Base-by-base conservation (phyloP, 306 rosid species). In the Glycine soja region DNA sequence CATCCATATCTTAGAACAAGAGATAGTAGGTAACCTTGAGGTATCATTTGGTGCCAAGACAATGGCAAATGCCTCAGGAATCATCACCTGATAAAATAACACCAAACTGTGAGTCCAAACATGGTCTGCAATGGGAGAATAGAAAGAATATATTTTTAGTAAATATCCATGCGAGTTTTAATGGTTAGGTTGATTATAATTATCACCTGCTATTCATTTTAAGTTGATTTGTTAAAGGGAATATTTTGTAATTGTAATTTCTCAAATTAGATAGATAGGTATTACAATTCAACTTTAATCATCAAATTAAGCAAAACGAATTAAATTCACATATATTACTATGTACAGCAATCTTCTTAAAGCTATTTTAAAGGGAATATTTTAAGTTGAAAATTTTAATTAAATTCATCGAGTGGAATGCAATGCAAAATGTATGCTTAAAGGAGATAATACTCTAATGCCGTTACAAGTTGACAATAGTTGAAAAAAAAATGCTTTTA, bases 51-150 rank as follows among this genome's bases (percentile, higher is more conserved):
- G 96, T 45, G 98, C 96, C 87, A 92, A 81, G 70, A 94, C 96
- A 88, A 89, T 85, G 62, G 97, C 96, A 82, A 94, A 87, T 63
- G 94, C 98, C 89, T 94, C 94, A 2, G 97, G 93, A 76, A 91
- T 78, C 98, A 92, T 92, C 40, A 74, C 79, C 96, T 94, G 89
- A 61, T 75, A 72, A 63, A 58, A 32, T 42, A 75, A 81, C 36
- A 62, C 24, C 45, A 57, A 78, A 72, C 77, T 3, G 34, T 61
- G 66, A 77, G 69, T 72, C 70, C 73, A 81, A 48, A 34, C 16
- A 66, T 24, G 18, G 79, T 72, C 53, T 46, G 13, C 48, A 40
- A 9, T 54, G 66, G 16, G 46, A 65, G 70, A 72, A 11, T 64
- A 53, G 47, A 70, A 52, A 7, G 42, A 82, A 47, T 63, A 64